Conservation (phyloP, 805 yeast species). For the Sugiyamaella smithiae region DNA sequence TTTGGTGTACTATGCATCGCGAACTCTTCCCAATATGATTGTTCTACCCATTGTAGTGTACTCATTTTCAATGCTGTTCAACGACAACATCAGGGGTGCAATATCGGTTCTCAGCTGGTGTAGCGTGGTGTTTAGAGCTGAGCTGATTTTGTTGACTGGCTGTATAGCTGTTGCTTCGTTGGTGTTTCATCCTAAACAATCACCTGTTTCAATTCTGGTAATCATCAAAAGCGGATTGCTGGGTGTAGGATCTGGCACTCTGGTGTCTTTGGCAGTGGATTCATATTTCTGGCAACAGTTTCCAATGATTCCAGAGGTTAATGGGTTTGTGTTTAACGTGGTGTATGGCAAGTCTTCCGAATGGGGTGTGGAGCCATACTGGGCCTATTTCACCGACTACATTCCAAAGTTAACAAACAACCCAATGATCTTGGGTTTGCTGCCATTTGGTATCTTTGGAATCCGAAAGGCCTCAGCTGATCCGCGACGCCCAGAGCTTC, state of each 20-base stretch:
- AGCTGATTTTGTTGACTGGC: slow-evolving; percentile 47
- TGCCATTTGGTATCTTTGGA: slow-evolving; percentile 45
- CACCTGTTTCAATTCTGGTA: slow-evolving; percentile 39
- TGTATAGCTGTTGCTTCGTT: slow-evolving; percentile 36
- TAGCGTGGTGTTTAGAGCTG: slow-evolving; percentile 70
- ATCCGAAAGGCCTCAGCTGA: slow-evolving; percentile 21
- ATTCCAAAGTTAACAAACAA: slow-evolving; percentile 40
- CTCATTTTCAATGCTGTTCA: slow-evolving; percentile 51
- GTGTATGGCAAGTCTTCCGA: slow-evolving; percentile 65
- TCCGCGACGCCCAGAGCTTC: too few species aligned
- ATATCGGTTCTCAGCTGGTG: slow-evolving; percentile 57
- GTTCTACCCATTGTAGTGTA: slow-evolving; percentile 69
- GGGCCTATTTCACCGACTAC: slow-evolving; percentile 61
- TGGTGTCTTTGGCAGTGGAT: slow-evolving; percentile 54
- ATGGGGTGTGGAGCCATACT: slow-evolving; percentile 84
- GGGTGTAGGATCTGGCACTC: slow-evolving; percentile 55
- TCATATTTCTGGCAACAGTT: slow-evolving; percentile 67
- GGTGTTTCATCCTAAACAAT: slow-evolving; percentile 28
- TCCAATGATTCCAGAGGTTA: slow-evolving; percentile 67
- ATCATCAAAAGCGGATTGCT: slow-evolving; percentile 43
- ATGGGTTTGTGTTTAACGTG: slow-evolving; percentile 71
- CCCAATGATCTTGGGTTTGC: slow-evolving; percentile 36
- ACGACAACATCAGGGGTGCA: slow-evolving; percentile 48
- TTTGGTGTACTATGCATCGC: slow-evolving; percentile 69
- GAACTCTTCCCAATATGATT: slow-evolving; percentile 81